Evolutionary conservation across 805 yeast genomes (phyloP), one percentile per base, ranked within the genome.

Genomic region (Cyberlindnera veronae): DNA sequence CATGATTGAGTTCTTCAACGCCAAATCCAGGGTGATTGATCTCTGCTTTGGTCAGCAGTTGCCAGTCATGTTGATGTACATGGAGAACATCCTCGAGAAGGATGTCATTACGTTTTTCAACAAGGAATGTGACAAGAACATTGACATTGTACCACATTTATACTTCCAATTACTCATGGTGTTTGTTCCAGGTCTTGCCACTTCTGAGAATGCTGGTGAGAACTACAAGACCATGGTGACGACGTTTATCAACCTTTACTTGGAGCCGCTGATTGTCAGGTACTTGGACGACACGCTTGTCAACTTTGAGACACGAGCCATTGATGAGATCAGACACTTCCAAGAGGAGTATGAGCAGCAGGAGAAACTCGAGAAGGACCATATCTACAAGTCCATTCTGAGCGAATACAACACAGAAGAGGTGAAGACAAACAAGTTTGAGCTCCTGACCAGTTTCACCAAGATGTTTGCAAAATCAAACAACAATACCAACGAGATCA

Each of bases 381-480:
- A 57, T 13, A 55, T 66, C 8, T 66, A 65, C 44, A 71, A 72
- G 40, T 61, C 63, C n/a, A 42, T 53, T 19, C 44, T 68, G 32
- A 69, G 68, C 21, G 65, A 68, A 38, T 68, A 71, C 42, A 51
- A 62, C 55, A 55, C 49, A 39, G 60, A 58, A 23, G 61, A 54
- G 38, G 57, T 42, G 16, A 53, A 50, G 44, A 45, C 54, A 11
- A 58, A 67, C 29, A 76, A 77, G 44, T 68, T 68, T 51, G 87
- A 81, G 50, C 72, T 83, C 38, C 67, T 83, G 41, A 66, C 79
- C 15, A 78, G 79, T 47, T 83, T 83, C 59, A 73, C 78, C 11
- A 82, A 77, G 50, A 79, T 82, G 3, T 80, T 83, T 55, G 71
- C 54, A 18, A 55, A 58, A 62, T 46, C 61, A 55, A 55, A 58